A percentile compares a stretch with the other conserved stretches of the same genome.
These are phyloP conservation scores for Globisporangium ultimum DNA, from an alignment of 352 stramenopile species.

Conservation along the genomic window DNA sequence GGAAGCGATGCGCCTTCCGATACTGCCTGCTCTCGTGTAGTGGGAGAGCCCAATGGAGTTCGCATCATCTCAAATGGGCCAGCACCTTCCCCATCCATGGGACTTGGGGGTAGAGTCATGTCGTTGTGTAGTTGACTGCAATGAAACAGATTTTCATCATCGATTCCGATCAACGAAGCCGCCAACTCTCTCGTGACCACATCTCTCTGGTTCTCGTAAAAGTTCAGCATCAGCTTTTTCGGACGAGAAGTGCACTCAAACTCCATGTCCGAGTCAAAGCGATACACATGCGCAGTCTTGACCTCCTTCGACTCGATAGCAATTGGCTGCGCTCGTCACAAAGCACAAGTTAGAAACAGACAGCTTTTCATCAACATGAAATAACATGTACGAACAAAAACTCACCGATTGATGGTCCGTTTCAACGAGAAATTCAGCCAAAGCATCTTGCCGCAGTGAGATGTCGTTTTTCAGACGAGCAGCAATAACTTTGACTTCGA, in stretches of 20 bases:
- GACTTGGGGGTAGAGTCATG: constrained; percentile 34
- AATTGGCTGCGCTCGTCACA: constrained; percentile 23
- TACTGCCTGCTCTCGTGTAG: constrained; percentile 9
- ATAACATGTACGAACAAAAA: not conserved
- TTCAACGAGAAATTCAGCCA: constrained; percentile 54
- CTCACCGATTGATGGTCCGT: constrained; percentile 66
- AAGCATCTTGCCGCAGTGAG: constrained; percentile 50
- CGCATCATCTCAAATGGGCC: constrained; percentile 69
- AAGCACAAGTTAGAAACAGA: not conserved
- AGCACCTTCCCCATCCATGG: constrained; percentile 44
- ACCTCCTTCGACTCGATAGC: constrained; percentile 64
- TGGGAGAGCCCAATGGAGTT: constrained; percentile 48
- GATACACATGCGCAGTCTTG: constrained; percentile 78
- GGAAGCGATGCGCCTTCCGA: constrained; percentile 23
- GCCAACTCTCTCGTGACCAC: constrained; percentile 21
- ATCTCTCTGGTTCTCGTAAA: constrained; percentile 57
- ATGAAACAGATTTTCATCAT: constrained; percentile 48
- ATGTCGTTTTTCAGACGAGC: constrained; percentile 65
- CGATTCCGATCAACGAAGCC: constrained; percentile 48
- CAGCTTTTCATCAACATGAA: not conserved
- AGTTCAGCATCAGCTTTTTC: constrained; percentile 63
- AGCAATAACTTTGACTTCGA: constrained; percentile 85
- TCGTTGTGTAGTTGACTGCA: constrained; percentile 26
- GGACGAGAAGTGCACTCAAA: constrained; percentile 64
- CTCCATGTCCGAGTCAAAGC: constrained; percentile 76